Percentiles rank a stretch among this genome's conserved stretches.
These are phyloP conservation scores for Nymphaea colorata DNA, from an alignment of 164 flowering plant species.

Conservation along the genomic window DNA sequence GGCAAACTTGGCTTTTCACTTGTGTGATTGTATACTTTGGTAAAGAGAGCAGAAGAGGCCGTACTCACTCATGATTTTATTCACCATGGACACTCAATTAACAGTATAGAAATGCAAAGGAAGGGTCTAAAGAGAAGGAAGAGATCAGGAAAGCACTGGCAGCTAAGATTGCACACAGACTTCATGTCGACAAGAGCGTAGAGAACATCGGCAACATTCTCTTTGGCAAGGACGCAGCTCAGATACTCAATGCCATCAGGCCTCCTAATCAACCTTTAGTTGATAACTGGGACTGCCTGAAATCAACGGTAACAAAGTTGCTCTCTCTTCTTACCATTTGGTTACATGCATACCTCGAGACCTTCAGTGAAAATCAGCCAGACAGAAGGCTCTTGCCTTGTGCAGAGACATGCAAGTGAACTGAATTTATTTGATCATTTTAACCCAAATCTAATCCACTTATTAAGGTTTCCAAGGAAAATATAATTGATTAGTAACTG, in stretches of 20 bases:
- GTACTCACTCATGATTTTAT: neutral
- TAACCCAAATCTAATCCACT: too few species aligned
- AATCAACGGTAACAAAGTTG: constrained; percentile 41
- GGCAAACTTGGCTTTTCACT: neutral
- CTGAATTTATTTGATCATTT: too few species aligned
- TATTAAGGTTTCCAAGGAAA: too few species aligned
- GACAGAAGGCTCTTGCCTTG: too few species aligned
- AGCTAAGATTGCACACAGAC: constrained; percentile 41
- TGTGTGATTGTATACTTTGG: neutral
- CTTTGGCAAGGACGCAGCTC: constrained; percentile 37
- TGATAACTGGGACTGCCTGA: constrained; percentile 82
- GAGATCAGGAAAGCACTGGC: constrained; percentile 39
- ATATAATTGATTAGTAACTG: too few species aligned
- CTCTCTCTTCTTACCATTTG: neutral
- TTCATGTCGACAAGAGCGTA: constrained; percentile 59
- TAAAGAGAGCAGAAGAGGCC: too few species aligned
- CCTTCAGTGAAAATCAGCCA: too few species aligned
- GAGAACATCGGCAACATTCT: constrained; percentile 48
- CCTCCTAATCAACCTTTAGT: constrained; percentile 45
- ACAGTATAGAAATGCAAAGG: constrained; percentile 41
- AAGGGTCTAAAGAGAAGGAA: constrained; percentile 25
- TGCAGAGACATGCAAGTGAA: too few species aligned
- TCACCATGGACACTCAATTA: neutral
- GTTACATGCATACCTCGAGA: too few species aligned
- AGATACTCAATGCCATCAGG: constrained; percentile 30